Percentiles rank a stretch among this genome's conserved stretches.
Conservation (phyloP, 75 land plant genomes). For the Pinus tabuliformis region DNA sequence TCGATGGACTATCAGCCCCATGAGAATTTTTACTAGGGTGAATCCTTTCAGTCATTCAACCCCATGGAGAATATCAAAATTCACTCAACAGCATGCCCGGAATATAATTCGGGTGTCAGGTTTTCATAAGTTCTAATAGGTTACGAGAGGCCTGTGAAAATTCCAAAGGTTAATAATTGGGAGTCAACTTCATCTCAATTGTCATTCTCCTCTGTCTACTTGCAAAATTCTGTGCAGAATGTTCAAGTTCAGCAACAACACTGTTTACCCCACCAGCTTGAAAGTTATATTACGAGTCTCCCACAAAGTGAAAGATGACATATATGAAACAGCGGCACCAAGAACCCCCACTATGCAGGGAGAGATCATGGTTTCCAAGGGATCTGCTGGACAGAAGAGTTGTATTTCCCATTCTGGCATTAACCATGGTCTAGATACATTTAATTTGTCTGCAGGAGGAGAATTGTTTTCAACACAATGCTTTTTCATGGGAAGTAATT, state of each 20-base stretch:
- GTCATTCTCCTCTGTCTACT: conserved; percentile 3
- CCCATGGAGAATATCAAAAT: background rate
- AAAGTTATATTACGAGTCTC: background rate
- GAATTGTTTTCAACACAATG: background rate
- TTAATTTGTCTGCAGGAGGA: background rate
- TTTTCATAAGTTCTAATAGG: background rate
- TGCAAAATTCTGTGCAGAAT: background rate
- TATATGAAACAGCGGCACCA: conserved; percentile 5
- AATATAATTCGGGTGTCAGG: background rate
- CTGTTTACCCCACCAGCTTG: background rate
- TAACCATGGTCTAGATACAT: background rate
- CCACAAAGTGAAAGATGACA: conserved; percentile 1
- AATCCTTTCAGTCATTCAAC: background rate
- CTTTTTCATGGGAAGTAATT: background rate
- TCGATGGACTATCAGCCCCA: background rate
- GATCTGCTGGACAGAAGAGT: background rate
- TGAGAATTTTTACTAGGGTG: background rate
- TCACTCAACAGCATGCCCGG: background rate
- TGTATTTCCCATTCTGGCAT: background rate
- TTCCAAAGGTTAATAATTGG: background rate
- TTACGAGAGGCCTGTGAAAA: background rate
- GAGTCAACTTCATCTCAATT: background rate
- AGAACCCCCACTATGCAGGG: background rate
- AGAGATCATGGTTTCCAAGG: background rate
- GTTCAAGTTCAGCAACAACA: background rate